phyloP scores from a whole-genome alignment of 305 asterid genomes.

The Solanum hybrid region DNA sequence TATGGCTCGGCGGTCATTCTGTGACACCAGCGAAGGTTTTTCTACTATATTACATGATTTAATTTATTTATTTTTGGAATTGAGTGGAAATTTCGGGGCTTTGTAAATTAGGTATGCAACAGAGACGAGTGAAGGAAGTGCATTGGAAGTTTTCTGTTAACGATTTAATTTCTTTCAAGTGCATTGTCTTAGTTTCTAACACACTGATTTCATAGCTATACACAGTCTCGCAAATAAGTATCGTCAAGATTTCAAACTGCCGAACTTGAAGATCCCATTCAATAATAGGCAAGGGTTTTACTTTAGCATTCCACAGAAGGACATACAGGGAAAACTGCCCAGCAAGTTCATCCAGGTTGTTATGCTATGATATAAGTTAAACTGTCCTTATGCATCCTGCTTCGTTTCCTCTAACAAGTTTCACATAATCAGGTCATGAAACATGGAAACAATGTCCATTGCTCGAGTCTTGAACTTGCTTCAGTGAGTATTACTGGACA shows the following conservation, averaged over 20 bases:
- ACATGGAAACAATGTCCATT: slow-evolving; percentile 92
- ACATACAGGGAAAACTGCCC: slow-evolving; percentile 71
- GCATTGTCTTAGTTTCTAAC: slow-evolving; percentile 11
- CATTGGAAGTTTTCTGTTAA: slow-evolving; percentile 21
- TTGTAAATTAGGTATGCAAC: background rate
- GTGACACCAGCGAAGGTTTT: slow-evolving; percentile 97
- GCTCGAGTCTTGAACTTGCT: slow-evolving; percentile 80
- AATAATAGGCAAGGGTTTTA: slow-evolving; percentile 92
- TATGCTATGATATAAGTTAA: slow-evolving; percentile 2
- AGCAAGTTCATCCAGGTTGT: slow-evolving; percentile 90
- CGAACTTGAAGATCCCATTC: slow-evolving; percentile 82
- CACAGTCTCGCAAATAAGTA: slow-evolving; percentile 86
- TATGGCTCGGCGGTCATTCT: slow-evolving; percentile 88
- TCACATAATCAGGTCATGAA: slow-evolving; percentile 54
- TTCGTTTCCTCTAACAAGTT: slow-evolving; percentile 9
- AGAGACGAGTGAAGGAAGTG: background rate
- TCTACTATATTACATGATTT: slow-evolving; percentile 2
- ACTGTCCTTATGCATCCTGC: slow-evolving; percentile 6
- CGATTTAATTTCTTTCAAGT: slow-evolving; percentile 4
- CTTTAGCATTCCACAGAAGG: slow-evolving; percentile 92
- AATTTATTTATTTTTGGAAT: background rate
- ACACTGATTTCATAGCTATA: slow-evolving; percentile 52
- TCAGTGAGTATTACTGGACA: slow-evolving; percentile 53
- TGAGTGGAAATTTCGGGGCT: background rate
- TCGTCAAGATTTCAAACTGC: slow-evolving; percentile 69